These are phyloP conservation scores for Mycena capillaripes DNA, from an alignment of 768 basidiomycete genomes.

Conservation along the genomic window DNA sequence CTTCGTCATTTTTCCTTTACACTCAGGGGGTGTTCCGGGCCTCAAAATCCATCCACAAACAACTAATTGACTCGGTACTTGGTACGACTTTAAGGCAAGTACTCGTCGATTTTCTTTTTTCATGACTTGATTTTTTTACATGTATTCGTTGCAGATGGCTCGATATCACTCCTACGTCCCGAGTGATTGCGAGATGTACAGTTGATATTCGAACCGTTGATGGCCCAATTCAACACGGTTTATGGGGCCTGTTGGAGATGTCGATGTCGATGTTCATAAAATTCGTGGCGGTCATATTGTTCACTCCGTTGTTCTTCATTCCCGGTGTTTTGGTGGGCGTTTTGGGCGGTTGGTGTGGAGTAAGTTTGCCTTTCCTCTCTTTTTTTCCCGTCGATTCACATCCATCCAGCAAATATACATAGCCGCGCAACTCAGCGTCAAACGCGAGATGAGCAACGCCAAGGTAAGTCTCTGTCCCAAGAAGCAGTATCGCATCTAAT, in stretches of 20 bases:
- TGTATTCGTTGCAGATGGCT: slow-evolving; percentile 45
- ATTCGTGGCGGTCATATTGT: slow-evolving; percentile 47
- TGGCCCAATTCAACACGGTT: slow-evolving; percentile 52
- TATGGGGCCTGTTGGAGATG: slow-evolving; percentile 36
- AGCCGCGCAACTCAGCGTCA: slow-evolving; percentile 43
- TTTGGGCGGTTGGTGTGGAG: slow-evolving; percentile 49
- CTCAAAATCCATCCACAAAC: slow-evolving; percentile 55
- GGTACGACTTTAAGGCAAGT: slow-evolving; percentile 60
- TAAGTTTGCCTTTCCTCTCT: neutral
- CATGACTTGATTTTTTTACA: too few species aligned
- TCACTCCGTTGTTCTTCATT: slow-evolving; percentile 47
- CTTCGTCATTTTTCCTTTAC: slow-evolving; percentile 45
- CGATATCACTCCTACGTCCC: slow-evolving; percentile 39
- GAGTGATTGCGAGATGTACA: slow-evolving; percentile 59
- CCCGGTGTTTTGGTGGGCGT: slow-evolving; percentile 46
- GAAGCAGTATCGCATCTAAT: slow-evolving; percentile 30
- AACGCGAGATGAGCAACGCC: slow-evolving; percentile 43
- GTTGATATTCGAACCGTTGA: slow-evolving; percentile 28
- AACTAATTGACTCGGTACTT: slow-evolving; percentile 55
- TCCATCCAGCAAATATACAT: slow-evolving; percentile 40
- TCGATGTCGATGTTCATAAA: slow-evolving; percentile 43
- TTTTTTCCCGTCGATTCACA: slow-evolving; percentile 1
- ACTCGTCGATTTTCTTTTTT: neutral
- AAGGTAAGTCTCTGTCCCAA: slow-evolving; percentile 21
- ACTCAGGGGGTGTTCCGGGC: slow-evolving; percentile 57